Conservation (phyloP, 306 rosid species). For the Ochetophila trinervis region DNA sequence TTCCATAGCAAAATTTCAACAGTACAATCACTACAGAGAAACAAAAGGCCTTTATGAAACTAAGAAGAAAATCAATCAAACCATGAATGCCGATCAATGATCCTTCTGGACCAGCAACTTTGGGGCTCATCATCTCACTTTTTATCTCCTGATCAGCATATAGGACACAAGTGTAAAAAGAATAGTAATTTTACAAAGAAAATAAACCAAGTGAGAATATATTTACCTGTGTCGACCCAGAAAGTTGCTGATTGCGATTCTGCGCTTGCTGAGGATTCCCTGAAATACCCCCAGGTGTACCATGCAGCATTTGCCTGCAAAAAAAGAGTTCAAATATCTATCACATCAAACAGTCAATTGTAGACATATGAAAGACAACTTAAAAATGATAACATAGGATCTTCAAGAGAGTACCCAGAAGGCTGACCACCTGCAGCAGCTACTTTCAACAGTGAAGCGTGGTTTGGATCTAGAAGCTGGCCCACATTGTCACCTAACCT, state of each 20-base stretch:
- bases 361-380: constrained; percentile 10
- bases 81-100: constrained; percentile 46
- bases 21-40: not conserved
- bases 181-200: not conserved
- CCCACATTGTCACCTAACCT: constrained; percentile 35
- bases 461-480: constrained; percentile 44
- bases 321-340: constrained; percentile 29
- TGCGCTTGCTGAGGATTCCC: constrained; percentile 44
- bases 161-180: constrained; percentile 21
- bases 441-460: constrained; percentile 40
- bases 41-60: constrained; percentile 1
- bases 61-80: constrained; percentile 17
- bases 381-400: constrained; percentile 8
- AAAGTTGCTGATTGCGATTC: constrained; percentile 49
- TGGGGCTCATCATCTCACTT: constrained; percentile 45
- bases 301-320: constrained; percentile 52
- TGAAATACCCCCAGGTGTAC: constrained; percentile 36
- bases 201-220: constrained; percentile 12
- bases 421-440: constrained; percentile 44
- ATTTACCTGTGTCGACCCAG: constrained; percentile 46
- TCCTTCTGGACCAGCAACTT: constrained; percentile 40
- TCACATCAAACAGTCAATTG: constrained; percentile 10
- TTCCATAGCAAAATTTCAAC: not conserved
- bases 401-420: constrained; percentile 49
- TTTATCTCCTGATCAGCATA: constrained; percentile 50